A percentile compares a stretch with the other conserved stretches of the same genome.
These are phyloP conservation scores for Pholiota microspora DNA, from an alignment of 768 basidiomycete genomes.

Conservation along the genomic window DNA sequence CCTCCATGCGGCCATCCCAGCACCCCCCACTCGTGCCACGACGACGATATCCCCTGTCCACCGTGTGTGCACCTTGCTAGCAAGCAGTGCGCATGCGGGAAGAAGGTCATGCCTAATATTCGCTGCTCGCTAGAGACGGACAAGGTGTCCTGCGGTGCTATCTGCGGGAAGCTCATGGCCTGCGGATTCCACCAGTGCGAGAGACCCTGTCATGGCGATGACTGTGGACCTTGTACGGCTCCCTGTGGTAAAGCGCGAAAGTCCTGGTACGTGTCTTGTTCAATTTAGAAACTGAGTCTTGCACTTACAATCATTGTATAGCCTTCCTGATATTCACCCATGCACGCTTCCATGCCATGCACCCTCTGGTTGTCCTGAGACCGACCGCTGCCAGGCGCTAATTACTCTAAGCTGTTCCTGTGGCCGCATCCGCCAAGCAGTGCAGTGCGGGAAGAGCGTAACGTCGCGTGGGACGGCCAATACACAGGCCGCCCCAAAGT, in stretches of 20 bases:
- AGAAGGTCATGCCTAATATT: constrained; percentile 75
- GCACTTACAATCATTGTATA: constrained; percentile 22
- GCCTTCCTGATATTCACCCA: constrained; percentile 69
- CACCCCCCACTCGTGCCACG: constrained; percentile 81
- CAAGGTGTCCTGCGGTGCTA: constrained; percentile 80
- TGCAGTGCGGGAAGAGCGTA: constrained; percentile 63
- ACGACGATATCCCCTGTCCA: constrained; percentile 67
- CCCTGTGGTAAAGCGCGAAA: constrained; percentile 86
- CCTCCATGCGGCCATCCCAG: constrained; percentile 83
- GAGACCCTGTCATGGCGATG: constrained; percentile 76
- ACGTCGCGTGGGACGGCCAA: constrained; percentile 43
- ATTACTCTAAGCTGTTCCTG: constrained; percentile 79
- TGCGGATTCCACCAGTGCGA: constrained; percentile 94
- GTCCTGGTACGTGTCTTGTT: constrained; percentile 57
- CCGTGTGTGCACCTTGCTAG: constrained; percentile 81
- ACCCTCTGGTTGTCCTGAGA: constrained; percentile 80
- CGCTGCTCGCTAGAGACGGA: constrained; percentile 76
- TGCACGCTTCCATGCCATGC: constrained; percentile 85
- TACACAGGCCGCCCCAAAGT: constrained; percentile 46
- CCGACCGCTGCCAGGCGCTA: constrained; percentile 67
- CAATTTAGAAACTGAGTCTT: background rate
- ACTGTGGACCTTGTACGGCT: constrained; percentile 74
- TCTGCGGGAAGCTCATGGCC: constrained; percentile 73
- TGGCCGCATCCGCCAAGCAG: constrained; percentile 72
- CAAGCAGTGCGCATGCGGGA: constrained; percentile 88